Percentiles rank a stretch among this genome's conserved stretches.
Evolutionary conservation across 2,329 filamentous ascomycete genomes (phyloP).

Genomic region (Fusarium luffae): DNA sequence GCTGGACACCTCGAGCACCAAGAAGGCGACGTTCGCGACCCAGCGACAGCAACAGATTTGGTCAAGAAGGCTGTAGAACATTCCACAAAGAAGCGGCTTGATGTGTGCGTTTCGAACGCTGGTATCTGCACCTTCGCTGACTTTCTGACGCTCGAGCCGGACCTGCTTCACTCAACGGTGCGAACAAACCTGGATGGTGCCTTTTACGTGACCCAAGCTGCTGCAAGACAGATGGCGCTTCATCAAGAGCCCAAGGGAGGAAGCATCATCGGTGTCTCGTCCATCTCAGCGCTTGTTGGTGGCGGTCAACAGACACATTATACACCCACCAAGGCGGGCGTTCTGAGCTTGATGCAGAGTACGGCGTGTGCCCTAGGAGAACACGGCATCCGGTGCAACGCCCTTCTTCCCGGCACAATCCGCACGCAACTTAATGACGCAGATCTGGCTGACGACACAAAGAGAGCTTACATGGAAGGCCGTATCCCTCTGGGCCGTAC

Average conservation of each 20-base stretch:
- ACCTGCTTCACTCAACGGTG: constrained; percentile 78
- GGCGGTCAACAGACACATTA: constrained; percentile 85
- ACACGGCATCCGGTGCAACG: constrained; percentile 84
- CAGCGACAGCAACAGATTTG: constrained; percentile 75
- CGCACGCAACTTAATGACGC: constrained; percentile 86
- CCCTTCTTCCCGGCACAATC: constrained; percentile 84
- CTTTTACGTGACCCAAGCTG: constrained; percentile 89
- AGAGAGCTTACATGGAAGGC: constrained; percentile 80
- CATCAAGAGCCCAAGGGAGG: constrained; percentile 73
- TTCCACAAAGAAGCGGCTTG: constrained; percentile 63
- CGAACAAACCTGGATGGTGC: constrained; percentile 86
- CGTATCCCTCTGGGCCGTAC: constrained; percentile 82
- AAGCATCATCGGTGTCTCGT: constrained; percentile 81
- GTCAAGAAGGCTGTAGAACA: constrained; percentile 72
- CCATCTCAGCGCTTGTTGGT: constrained; percentile 80
- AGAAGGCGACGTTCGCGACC: constrained; percentile 80
- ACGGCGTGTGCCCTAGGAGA: constrained; percentile 81
- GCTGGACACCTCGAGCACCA: constrained; percentile 72
- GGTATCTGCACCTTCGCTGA: constrained; percentile 90
- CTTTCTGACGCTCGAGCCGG: constrained; percentile 78
- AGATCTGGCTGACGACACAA: constrained; percentile 86
- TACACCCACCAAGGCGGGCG: constrained; percentile 87
- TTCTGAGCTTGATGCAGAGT: constrained; percentile 85
- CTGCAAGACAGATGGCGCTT: constrained; percentile 81
- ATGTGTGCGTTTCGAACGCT: constrained; percentile 89